A percentile compares a stretch with the other conserved stretches of the same genome.
Evolutionary conservation across 192 early-diverging fungal genomes (phyloP).

Genomic region (Mortierella claussenii): DNA sequence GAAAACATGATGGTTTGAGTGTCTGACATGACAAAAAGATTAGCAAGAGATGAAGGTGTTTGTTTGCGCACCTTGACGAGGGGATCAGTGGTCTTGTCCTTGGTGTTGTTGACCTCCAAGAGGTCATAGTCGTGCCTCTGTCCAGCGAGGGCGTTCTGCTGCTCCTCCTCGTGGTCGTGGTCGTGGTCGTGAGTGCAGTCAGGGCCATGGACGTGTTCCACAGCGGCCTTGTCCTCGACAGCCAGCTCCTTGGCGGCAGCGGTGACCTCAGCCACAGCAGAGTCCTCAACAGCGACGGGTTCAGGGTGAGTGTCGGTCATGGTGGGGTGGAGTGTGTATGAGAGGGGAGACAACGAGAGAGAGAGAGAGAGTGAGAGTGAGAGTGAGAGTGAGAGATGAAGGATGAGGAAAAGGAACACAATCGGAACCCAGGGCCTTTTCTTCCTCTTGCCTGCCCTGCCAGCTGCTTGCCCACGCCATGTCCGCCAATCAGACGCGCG

Average conservation of each 20-base stretch:
- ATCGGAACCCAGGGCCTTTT: not conserved
- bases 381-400: constrained; percentile 3
- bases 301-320: constrained; percentile 41
- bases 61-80: constrained; percentile 43
- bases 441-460: not conserved
- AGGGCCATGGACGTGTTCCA: constrained; percentile 47
- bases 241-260: constrained; percentile 21
- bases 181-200: constrained; percentile 48
- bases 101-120: constrained; percentile 55
- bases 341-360: not conserved
- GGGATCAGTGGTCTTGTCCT: constrained; percentile 60
- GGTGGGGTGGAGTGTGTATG: constrained; percentile 2
- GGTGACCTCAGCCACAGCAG: constrained; percentile 15
- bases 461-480: too few relatives aligned
- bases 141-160: constrained; percentile 9
- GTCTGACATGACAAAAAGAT: constrained; percentile 16
- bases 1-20: too few relatives aligned
- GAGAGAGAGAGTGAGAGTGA: not conserved
- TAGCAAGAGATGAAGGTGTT: not conserved
- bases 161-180: constrained; percentile 33
- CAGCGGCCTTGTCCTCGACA: constrained; percentile 23
- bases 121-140: constrained; percentile 59
- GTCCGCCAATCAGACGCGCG: too few relatives aligned
- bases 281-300: constrained; percentile 18
- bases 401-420: not conserved